phyloP scores from a whole-genome alignment of 306 rosid species.

The Adenanthera pavonina region DNA sequence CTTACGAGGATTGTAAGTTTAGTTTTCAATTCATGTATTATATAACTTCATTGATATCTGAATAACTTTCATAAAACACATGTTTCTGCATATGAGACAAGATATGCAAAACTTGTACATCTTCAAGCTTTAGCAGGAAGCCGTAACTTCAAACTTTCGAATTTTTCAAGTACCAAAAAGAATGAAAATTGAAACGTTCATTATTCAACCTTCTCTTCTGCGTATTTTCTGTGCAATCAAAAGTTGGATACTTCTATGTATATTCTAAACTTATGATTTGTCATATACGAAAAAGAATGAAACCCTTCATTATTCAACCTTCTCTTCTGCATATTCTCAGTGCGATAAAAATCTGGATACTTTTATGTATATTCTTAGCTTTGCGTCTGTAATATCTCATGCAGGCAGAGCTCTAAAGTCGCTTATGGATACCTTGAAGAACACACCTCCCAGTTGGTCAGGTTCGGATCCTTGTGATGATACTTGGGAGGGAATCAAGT shows the following conservation, averaged over 20 bases:
- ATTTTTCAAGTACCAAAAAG: background rate
- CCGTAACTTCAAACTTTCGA: background rate
- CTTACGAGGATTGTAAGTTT: conserved; percentile 44
- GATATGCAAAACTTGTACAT: background rate
- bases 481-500: conserved; percentile 51
- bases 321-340: conserved; percentile 10
- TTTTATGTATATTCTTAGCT: background rate
- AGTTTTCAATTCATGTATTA: background rate
- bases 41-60: conserved; percentile 8
- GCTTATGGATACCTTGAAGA: conserved; percentile 34
- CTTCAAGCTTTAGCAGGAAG: background rate
- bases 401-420: conserved; percentile 40
- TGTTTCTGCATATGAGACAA: background rate
- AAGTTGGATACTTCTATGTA: background rate
- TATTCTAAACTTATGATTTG: background rate
- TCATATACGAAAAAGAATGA: background rate
- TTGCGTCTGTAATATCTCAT: conserved; percentile 24
- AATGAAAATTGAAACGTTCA: background rate
- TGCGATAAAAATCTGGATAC: conserved; percentile 11
- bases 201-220: conserved; percentile 13
- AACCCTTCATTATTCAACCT: background rate
- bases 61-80: conserved; percentile 8
- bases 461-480: conserved; percentile 50
- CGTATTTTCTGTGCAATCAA: conserved; percentile 3
- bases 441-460: conserved; percentile 47